Evolutionary conservation across 352 stramenopile genomes (phyloP).

Genomic region (Blastocystis sp.): DNA sequence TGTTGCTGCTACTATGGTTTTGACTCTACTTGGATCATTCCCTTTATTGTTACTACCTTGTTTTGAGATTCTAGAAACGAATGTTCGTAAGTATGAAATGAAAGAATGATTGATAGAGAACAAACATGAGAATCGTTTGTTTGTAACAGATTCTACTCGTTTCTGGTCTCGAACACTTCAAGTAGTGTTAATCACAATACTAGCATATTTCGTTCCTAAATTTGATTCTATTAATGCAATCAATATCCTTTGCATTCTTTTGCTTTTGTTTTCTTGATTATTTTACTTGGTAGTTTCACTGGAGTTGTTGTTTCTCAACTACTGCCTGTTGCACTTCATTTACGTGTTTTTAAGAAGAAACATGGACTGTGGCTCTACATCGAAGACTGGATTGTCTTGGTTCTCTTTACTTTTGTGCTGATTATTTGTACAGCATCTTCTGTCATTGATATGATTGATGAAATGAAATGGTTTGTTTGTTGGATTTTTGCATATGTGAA

Average conservation of each 20-base stretch:
- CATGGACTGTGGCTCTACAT: slow-evolving; percentile 7
- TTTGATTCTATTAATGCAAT: slow-evolving; percentile 48
- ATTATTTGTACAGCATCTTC: slow-evolving; percentile 10
- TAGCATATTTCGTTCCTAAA: slow-evolving; percentile 10
- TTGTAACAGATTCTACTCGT: slow-evolving; percentile 14
- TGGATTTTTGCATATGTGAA: neutral
- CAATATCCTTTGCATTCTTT: slow-evolving; percentile 5
- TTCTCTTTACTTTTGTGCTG: slow-evolving; percentile 10
- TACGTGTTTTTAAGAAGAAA: neutral
- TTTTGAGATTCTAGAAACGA: slow-evolving; percentile 23
- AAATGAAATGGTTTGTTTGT: too few relatives aligned
- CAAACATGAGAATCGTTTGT: neutral
- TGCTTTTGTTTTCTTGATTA: neutral
- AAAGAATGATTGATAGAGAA: neutral
- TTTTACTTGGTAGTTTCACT: slow-evolving; percentile 15
- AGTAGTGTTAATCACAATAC: neutral
- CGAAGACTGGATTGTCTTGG: neutral
- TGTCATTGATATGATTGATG: slow-evolving; percentile 4
- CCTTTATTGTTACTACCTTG: slow-evolving; percentile 16
- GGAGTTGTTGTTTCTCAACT: slow-evolving; percentile 46
- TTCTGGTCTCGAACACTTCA: slow-evolving; percentile 22
- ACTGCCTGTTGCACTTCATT: neutral
- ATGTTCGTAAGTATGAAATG: neutral
- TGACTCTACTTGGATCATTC: slow-evolving; percentile 9
- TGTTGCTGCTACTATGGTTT: slow-evolving; percentile 6